These are phyloP conservation scores for Globisporangium abappressorium DNA, from an alignment of 352 stramenopile genomes.

Conservation along the genomic window DNA sequence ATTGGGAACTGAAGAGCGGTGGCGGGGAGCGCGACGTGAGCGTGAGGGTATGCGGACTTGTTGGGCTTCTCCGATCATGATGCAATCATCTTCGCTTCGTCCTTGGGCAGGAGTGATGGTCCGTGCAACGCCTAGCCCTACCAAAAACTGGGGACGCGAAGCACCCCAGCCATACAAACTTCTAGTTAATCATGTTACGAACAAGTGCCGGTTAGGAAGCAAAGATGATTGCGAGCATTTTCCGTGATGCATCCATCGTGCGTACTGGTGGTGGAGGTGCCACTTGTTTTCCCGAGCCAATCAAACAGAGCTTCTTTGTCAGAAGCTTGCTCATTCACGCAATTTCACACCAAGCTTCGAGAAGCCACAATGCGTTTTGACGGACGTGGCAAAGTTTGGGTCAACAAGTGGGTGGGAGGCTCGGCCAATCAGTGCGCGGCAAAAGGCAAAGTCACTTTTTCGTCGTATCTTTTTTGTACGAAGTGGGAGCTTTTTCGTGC, in stretches of 20 bases:
- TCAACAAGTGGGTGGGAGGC: background rate
- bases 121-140: background rate
- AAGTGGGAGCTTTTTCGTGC: background rate
- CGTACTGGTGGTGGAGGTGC: background rate
- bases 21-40: background rate
- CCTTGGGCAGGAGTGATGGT: background rate
- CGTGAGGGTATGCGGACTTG: background rate
- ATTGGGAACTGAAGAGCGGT: background rate
- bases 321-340: background rate
- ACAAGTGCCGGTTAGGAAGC: background rate
- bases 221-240: background rate
- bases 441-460: background rate
- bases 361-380: background rate
- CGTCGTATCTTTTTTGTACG: background rate
- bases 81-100: background rate
- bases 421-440: background rate
- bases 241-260: background rate
- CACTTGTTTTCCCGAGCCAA: background rate
- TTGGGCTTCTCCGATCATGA: background rate
- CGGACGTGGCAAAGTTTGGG: background rate
- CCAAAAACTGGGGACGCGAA: background rate
- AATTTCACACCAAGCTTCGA: too few relatives aligned
- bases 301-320: background rate
- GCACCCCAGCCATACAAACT: background rate
- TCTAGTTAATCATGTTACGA: background rate